Evolutionary conservation across 2,329 filamentous ascomycete genomes (phyloP).

Genomic region (Cladosporium cucumerinum): DNA sequence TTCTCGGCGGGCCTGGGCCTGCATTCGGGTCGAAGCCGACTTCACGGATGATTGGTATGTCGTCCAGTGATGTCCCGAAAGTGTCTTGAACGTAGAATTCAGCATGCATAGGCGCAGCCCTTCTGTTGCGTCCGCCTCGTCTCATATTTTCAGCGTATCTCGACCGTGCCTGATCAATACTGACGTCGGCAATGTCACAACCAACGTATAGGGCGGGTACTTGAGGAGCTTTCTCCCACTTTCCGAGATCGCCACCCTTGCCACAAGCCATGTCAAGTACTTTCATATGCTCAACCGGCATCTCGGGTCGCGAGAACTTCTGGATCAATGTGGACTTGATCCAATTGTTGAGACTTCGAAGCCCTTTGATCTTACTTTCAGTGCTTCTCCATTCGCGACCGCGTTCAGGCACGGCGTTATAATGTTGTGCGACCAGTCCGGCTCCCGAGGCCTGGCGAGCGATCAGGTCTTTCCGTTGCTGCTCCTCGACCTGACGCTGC

Average conservation of each 20-base stretch:
- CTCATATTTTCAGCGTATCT: constrained; percentile 73
- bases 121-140: constrained; percentile 42
- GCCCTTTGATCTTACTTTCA: constrained; percentile 89
- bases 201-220: constrained; percentile 90
- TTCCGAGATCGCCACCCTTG: constrained; percentile 90
- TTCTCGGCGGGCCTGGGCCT: constrained; percentile 54
- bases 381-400: constrained; percentile 93
- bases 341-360: constrained; percentile 98
- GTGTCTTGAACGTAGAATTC: constrained; percentile 91
- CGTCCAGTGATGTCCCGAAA: constrained; percentile 77
- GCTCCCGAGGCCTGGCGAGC: constrained; percentile 19
- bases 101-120: constrained; percentile 60
- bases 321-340: constrained; percentile 96
- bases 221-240: constrained; percentile 95
- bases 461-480: constrained; percentile 53
- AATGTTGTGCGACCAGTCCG: constrained; percentile 87
- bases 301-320: constrained; percentile 68
- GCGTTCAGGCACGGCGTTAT: constrained; percentile 91
- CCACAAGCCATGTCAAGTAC: constrained; percentile 95
- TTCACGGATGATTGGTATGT: constrained; percentile 75
- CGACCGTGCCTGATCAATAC: constrained; percentile 84
- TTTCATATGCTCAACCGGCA: constrained; percentile 41
- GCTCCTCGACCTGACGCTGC: constrained; percentile 39
- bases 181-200: constrained; percentile 86
- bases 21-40: constrained; percentile 80